Base-by-base conservation (phyloP, 768 basidiomycete species). In the Steccherinum ochraceum region DNA sequence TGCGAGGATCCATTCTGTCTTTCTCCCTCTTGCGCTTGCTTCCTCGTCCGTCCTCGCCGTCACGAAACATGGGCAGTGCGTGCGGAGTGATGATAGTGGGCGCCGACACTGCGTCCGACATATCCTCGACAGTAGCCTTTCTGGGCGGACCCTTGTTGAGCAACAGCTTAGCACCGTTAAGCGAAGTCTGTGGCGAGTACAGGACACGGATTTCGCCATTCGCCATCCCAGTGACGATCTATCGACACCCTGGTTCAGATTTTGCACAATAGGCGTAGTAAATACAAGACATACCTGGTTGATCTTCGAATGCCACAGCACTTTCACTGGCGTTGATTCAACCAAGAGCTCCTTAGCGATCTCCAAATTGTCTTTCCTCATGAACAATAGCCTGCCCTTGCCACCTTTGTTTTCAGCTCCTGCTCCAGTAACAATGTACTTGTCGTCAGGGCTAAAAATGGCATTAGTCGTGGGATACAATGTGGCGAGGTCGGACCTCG, bases 221-320 rank as follows among this genome's bases (percentile, higher is more conserved):
- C 13, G 96, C 87, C 43, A 93, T 76, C 2, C 93, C 89, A 35
- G 89, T 77, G 52, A 97, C 73, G 61, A 99, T 89, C 88, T 98
- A 21, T 50, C 20, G 45, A 56, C 40, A n/a, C n/a, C n/a, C n/a
- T n/a, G n/a, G 4, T 20, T 51, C 19, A 50, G 39, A 26, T 40
- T n/a, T n/a, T 23, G 39, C 47, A 53, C 35, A 56, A 47, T 24
- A 23, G 23, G 24, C 21, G n/a, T 18, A 7, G 41, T 39, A n/a
- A 39, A 24, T 58, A 40, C 57, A 49, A 41, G 45, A 64, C 83
- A 58, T 55, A 89, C 91, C 78, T 96, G 92, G 72, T 99, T 99
- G 75, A 99, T 98, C 69, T 89, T 91, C 4, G 90, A 81, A 71
- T 97, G 96, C 96, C 96, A 99, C 23, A 78, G 69, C 2, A 97